These are phyloP conservation scores for Trypanosoma vivax DNA, from an alignment of 208 protist species.

Conservation along the genomic window DNA sequence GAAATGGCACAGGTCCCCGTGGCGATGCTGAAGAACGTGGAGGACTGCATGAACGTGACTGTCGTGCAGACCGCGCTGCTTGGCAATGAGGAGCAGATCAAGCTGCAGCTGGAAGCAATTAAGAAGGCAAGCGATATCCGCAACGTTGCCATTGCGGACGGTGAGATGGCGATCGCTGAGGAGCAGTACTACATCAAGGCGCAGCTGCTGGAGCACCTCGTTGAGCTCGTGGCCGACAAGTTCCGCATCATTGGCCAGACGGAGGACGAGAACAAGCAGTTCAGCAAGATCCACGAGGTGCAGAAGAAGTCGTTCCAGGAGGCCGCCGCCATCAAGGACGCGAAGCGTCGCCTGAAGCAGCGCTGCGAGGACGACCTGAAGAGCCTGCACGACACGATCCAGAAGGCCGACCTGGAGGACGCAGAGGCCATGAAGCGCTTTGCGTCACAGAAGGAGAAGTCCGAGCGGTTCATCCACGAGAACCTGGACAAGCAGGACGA, in stretches of 20 bases:
- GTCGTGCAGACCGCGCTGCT: constrained; percentile 40
- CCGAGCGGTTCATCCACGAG: constrained; percentile 51
- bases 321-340: constrained; percentile 73
- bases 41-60: constrained; percentile 46
- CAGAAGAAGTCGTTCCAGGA: constrained; percentile 79
- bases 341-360: constrained; percentile 68
- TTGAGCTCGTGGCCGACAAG: constrained; percentile 45
- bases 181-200: constrained; percentile 65
- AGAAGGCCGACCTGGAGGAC: constrained; percentile 76
- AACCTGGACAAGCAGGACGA: constrained; percentile 78
- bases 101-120: constrained; percentile 30
- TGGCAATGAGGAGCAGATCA: constrained; percentile 55
- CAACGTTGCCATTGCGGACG: constrained; percentile 32
- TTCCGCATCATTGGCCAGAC: constrained; percentile 53
- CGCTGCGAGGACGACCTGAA: constrained; percentile 69
- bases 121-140: constrained; percentile 50
- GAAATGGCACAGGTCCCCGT: constrained; percentile 45
- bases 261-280: constrained; percentile 48
- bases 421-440: constrained; percentile 75
- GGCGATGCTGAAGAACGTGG: constrained; percentile 36
- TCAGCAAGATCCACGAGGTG: constrained; percentile 35
- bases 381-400: constrained; percentile 70
- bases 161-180: constrained; percentile 51
- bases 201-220: constrained; percentile 46
- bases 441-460: constrained; percentile 63